Evolutionary conservation across 2,329 filamentous ascomycete species (phyloP).

Genomic region (Fusarium marasasianum): DNA sequence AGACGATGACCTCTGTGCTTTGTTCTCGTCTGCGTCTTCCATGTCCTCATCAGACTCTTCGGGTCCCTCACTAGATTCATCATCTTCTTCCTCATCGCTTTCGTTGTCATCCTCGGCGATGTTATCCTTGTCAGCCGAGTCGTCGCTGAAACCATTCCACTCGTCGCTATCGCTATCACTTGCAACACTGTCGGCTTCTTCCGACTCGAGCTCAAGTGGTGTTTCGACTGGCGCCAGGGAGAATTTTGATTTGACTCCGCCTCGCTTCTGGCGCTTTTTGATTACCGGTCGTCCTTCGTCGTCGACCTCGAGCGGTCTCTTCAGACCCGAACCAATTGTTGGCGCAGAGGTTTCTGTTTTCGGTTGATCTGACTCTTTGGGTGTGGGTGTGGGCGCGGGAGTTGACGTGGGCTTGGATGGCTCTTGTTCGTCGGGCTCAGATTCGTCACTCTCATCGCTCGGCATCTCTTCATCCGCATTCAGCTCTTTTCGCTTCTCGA

Average conservation of each 20-base stretch:
- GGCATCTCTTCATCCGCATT: conserved; percentile 41
- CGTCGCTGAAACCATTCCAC: conserved; percentile 71
- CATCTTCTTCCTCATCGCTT: conserved; percentile 41
- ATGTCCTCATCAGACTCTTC: conserved; percentile 47
- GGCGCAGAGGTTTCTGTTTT: conserved; percentile 8
- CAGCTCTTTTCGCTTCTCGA: conserved; percentile 51
- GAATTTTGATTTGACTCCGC: conserved; percentile 66
- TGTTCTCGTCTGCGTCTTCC: conserved; percentile 44
- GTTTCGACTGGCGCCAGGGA: conserved; percentile 55
- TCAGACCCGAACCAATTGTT: conserved; percentile 78
- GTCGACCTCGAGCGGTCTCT: conserved; percentile 84
- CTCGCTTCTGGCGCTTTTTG: conserved; percentile 80
- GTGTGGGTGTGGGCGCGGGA: neutral
- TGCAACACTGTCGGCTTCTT: conserved; percentile 38
- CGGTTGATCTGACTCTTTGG: neutral
- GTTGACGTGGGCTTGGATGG: neutral
- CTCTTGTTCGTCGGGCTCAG: conserved; percentile 1
- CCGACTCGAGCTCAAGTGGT: conserved; percentile 45
- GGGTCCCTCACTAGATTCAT: conserved; percentile 39
- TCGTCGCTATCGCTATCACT: conserved; percentile 54
- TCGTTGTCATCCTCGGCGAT: conserved; percentile 39
- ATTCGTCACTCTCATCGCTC: conserved; percentile 28
- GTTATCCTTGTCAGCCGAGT: conserved; percentile 47
- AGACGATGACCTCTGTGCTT: conserved; percentile 61
- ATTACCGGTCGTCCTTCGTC: conserved; percentile 83